These are phyloP conservation scores for Trametes villosa DNA, from an alignment of 768 basidiomycete genomes.

Conservation along the genomic window DNA sequence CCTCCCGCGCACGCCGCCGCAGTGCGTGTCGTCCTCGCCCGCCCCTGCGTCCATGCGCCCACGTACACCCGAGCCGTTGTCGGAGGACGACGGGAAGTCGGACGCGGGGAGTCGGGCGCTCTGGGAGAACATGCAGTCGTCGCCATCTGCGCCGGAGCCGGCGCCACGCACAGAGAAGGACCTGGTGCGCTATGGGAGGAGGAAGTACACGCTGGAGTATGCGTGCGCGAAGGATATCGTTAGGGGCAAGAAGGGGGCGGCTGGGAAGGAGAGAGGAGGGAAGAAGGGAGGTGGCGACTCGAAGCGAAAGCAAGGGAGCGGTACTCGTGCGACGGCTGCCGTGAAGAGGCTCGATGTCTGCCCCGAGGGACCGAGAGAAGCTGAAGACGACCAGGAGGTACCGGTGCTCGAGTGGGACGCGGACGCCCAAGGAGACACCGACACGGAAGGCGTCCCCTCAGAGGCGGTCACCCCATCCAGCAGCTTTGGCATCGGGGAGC, in stretches of 20 bases:
- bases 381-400: constrained; percentile 55
- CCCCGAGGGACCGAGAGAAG: constrained; percentile 54
- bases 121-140: constrained; percentile 39
- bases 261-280: background rate
- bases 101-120: constrained; percentile 17
- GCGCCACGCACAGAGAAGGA: constrained; percentile 27
- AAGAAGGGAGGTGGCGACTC: background rate
- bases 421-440: constrained; percentile 12
- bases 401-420: constrained; percentile 55
- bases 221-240: constrained; percentile 37
- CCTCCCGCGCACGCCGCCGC: constrained; percentile 30
- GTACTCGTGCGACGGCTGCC: no score
- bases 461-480: constrained; percentile 33
- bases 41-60: constrained; percentile 20
- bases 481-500: constrained; percentile 49
- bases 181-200: constrained; percentile 32
- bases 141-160: constrained; percentile 27
- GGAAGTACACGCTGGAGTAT: constrained; percentile 40
- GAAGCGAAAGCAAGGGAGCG: background rate
- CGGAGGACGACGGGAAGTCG: constrained; percentile 1
- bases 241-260: constrained; percentile 15
- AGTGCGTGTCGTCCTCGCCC: constrained; percentile 26
- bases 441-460: constrained; percentile 16
- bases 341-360: constrained; percentile 34
- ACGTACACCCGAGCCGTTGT: constrained; percentile 16